Conservation (phyloP, 2,329 filamentous ascomycete species). For the Colletotrichum eremochloae region DNA sequence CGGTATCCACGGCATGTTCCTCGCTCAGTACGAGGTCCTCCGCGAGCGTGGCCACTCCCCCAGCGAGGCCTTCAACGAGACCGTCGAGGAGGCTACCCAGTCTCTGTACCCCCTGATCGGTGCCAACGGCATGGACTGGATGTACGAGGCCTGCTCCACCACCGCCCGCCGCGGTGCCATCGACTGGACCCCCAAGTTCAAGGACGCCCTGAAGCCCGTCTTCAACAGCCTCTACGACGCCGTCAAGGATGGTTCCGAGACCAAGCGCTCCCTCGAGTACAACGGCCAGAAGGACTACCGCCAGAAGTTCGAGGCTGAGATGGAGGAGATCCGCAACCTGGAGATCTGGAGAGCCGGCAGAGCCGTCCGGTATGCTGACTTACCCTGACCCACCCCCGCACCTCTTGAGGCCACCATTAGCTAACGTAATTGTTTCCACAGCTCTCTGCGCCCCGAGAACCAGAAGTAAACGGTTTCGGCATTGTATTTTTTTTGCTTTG, state of each 20-base stretch:
- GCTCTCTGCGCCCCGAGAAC: slow-evolving; percentile 87
- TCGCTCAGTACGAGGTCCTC: slow-evolving; percentile 99
- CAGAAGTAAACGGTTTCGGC: slow-evolving; percentile 70
- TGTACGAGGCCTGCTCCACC: slow-evolving; percentile 99
- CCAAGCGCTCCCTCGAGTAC: slow-evolving; percentile 95
- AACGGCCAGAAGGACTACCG: slow-evolving; percentile 97
- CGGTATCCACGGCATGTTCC: slow-evolving; percentile 99
- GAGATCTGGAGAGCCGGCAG: slow-evolving; percentile 99
- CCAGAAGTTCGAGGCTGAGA: slow-evolving; percentile 96
- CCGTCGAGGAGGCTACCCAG: slow-evolving; percentile 99
- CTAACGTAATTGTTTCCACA: slow-evolving; percentile 51
- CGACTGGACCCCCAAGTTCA: slow-evolving; percentile 98
- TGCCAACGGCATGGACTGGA: slow-evolving; percentile 99
- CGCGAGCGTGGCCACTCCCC: slow-evolving; percentile 98
- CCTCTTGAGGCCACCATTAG: slow-evolving; percentile 14
- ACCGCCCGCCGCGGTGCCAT: slow-evolving; percentile 98
- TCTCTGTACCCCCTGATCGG: slow-evolving; percentile 97
- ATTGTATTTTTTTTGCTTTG: slow-evolving; percentile 23
- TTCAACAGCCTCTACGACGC: slow-evolving; percentile 98
- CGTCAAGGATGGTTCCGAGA: slow-evolving; percentile 93
- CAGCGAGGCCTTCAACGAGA: slow-evolving; percentile 99
- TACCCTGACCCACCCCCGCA: slow-evolving; percentile 39
- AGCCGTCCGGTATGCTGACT: slow-evolving; percentile 80
- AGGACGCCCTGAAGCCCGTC: slow-evolving; percentile 97
- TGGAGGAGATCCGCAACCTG: slow-evolving; percentile 96